Conservation (phyloP, 176 grass and related monocot genomes). For the Pontederia paniculata region DNA sequence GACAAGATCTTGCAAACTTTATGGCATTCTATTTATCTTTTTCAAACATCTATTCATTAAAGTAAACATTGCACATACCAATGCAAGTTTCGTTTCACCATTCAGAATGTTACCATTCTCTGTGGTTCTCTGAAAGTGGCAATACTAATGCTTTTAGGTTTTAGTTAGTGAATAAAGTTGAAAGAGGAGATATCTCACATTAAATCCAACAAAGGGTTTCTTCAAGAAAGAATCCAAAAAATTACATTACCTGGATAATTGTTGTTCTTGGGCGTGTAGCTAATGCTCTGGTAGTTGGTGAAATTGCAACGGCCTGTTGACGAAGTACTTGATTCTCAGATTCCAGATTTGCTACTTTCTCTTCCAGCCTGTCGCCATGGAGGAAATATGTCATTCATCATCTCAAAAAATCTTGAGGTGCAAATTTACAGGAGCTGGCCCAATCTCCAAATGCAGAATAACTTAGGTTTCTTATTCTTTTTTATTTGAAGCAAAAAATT, state of each 20-base stretch:
- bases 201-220: neutral
- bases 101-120: conserved; percentile 20
- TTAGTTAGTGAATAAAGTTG: conserved; percentile 15
- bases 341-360: conserved; percentile 67
- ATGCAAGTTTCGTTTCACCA: conserved; percentile 16
- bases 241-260: conserved; percentile 37
- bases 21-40: conserved; percentile 18
- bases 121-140: conserved; percentile 15
- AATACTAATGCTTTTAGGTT: conserved; percentile 2
- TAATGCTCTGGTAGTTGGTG: conserved; percentile 46
- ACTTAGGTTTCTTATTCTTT: too few species aligned
- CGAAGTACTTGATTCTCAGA: conserved; percentile 61
- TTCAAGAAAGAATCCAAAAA: neutral
- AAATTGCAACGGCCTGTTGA: conserved; percentile 49
- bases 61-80: neutral
- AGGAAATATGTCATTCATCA: conserved; percentile 18
- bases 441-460: too few species aligned
- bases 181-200: conserved; percentile 9
- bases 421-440: too few species aligned
- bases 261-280: conserved; percentile 38
- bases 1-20: neutral
- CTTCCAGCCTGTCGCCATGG: conserved; percentile 60
- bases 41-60: neutral
- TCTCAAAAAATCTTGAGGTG: neutral
- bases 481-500: too few species aligned